Conservation (phyloP, 169 alveolate genomes). For the Plasmodium relictum region DNA sequence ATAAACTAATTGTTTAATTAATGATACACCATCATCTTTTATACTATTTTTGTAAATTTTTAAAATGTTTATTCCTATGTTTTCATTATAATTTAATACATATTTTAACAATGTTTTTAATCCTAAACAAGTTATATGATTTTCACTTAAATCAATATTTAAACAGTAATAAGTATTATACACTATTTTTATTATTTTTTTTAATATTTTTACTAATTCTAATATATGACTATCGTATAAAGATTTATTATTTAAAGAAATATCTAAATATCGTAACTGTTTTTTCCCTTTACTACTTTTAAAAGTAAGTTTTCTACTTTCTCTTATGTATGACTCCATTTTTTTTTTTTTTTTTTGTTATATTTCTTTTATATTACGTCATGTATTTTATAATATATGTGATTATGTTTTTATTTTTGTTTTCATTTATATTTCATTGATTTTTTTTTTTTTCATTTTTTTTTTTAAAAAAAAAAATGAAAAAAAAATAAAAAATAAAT, state of each 20-base stretch:
- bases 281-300: constrained; percentile 56
- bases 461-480: neutral
- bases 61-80: constrained; percentile 50
- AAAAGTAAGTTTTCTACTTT: constrained; percentile 62
- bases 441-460: constrained; percentile 4
- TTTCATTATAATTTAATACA: constrained; percentile 52
- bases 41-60: constrained; percentile 68
- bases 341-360: constrained; percentile 7
- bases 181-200: constrained; percentile 34
- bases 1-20: constrained; percentile 53
- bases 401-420: neutral
- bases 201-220: constrained; percentile 63
- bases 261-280: constrained; percentile 37
- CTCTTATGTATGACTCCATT: constrained; percentile 74
- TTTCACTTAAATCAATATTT: constrained; percentile 70
- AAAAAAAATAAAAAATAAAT: too few relatives aligned
- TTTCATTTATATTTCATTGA: neutral
- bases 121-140: constrained; percentile 64
- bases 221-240: constrained; percentile 47
- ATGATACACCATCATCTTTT: constrained; percentile 71
- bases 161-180: constrained; percentile 52
- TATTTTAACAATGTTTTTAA: constrained; percentile 42
- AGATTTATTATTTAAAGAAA: constrained; percentile 63
- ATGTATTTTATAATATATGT: neutral
- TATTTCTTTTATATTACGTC: neutral